Evolutionary conservation across 352 stramenopile species (phyloP).

Genomic region (Globisporangium barbulae): DNA sequence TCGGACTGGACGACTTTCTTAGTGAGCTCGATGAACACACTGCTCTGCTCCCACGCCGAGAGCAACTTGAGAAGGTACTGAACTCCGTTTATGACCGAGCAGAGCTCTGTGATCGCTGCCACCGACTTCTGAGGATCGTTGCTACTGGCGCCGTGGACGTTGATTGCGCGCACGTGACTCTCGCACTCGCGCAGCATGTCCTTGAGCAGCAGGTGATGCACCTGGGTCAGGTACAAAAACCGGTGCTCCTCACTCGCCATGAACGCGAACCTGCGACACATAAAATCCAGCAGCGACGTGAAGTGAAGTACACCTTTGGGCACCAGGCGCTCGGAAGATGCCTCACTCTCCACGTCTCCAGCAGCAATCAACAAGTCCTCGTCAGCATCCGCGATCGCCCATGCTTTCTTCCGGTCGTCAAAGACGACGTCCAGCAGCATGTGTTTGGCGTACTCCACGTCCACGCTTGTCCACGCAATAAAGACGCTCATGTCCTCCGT

Average conservation of each 20-base stretch:
- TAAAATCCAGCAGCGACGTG: slow-evolving; percentile 55
- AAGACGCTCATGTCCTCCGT: slow-evolving; percentile 44
- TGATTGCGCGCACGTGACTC: slow-evolving; percentile 8
- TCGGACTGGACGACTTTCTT: slow-evolving; percentile 55
- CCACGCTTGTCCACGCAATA: slow-evolving; percentile 63
- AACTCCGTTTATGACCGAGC: slow-evolving; percentile 46
- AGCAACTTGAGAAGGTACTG: slow-evolving; percentile 40
- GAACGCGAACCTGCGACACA: slow-evolving; percentile 57
- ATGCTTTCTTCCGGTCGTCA: slow-evolving; percentile 8
- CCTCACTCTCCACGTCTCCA: neutral
- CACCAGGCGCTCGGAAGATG: slow-evolving; percentile 9
- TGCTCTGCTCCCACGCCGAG: slow-evolving; percentile 60
- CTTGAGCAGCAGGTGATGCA: slow-evolving; percentile 49
- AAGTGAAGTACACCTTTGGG: slow-evolving; percentile 34
- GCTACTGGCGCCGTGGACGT: neutral
- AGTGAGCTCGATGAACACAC: slow-evolving; percentile 64
- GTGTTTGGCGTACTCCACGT: slow-evolving; percentile 50
- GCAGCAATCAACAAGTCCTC: neutral
- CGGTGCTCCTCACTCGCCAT: slow-evolving; percentile 65
- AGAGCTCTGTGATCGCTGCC: slow-evolving; percentile 25
- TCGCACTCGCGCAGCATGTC: slow-evolving; percentile 22
- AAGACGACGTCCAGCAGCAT: slow-evolving; percentile 25
- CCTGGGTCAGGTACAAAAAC: slow-evolving; percentile 78
- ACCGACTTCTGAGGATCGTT: neutral
- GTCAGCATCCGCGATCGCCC: neutral